Conservation (phyloP, 495 filamentous ascomycete species). For the Xylaria acuta region DNA sequence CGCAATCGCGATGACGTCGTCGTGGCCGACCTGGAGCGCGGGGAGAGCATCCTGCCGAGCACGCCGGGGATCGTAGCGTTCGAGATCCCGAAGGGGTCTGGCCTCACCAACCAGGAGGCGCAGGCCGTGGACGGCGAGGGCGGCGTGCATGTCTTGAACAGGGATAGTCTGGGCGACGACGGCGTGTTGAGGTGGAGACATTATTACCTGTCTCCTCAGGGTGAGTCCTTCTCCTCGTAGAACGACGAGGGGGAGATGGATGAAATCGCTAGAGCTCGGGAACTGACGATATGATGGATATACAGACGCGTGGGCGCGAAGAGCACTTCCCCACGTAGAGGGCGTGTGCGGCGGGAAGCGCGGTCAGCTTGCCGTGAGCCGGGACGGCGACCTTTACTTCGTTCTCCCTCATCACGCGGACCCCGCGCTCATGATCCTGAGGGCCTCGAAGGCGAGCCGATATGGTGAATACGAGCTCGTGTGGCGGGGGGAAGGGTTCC, state of each 20-base stretch:
- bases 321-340: conserved; percentile 35
- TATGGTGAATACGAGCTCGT: conserved; percentile 43
- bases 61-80: conserved; percentile 48
- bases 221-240: conserved; percentile 30
- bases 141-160: conserved; percentile 55
- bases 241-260: neutral
- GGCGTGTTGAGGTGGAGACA: conserved; percentile 52
- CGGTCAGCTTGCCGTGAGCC: conserved; percentile 44
- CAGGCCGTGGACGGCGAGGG: conserved; percentile 52
- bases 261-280: neutral
- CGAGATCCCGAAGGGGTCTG: conserved; percentile 46
- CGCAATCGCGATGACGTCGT: conserved; percentile 35
- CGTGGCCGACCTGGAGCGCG: conserved; percentile 44
- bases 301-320: conserved; percentile 42
- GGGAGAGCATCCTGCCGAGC: conserved; percentile 45
- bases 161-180: conserved; percentile 40
- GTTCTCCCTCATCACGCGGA: conserved; percentile 42
- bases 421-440: conserved; percentile 40
- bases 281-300: neutral
- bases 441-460: conserved; percentile 33
- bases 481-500: conserved; percentile 40
- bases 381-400: conserved; percentile 43
- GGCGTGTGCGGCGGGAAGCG: conserved; percentile 42
- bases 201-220: conserved; percentile 48
- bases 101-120: conserved; percentile 57